These are phyloP conservation scores for Niebla homalea DNA, from an alignment of 495 filamentous ascomycete genomes.

Conservation along the genomic window DNA sequence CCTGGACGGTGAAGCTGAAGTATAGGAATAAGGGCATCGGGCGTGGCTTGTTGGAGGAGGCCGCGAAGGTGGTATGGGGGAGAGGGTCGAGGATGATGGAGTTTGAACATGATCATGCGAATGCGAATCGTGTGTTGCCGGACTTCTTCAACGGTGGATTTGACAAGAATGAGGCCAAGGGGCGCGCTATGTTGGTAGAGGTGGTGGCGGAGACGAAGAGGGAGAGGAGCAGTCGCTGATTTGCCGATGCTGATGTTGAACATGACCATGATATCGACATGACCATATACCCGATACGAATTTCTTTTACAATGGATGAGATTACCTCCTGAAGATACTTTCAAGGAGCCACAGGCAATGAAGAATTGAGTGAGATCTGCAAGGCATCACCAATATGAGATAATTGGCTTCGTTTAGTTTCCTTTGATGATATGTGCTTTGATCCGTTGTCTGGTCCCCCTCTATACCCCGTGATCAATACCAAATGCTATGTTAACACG, in stretches of 20 bases:
- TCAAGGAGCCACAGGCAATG: too few relatives aligned
- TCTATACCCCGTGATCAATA: too few relatives aligned
- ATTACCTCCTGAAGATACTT: too few relatives aligned
- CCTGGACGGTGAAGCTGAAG: slow-evolving; percentile 57
- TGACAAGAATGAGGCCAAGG: slow-evolving; percentile 40
- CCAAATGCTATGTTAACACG: too few relatives aligned
- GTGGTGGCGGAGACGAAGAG: slow-evolving; percentile 30
- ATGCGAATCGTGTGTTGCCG: slow-evolving; percentile 47
- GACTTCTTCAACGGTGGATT: slow-evolving; percentile 45
- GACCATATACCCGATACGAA: neutral
- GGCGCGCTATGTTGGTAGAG: slow-evolving; percentile 36
- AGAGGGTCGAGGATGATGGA: slow-evolving; percentile 45
- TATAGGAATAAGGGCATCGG: slow-evolving; percentile 61
- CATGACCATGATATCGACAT: too few relatives aligned
- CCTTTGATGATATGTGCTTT: too few relatives aligned
- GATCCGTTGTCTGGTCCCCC: too few relatives aligned
- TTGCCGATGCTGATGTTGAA: neutral
- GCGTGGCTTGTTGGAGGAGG: slow-evolving; percentile 50
- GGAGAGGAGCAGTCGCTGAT: slow-evolving; percentile 24
- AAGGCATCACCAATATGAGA: too few relatives aligned
- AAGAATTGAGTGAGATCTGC: too few relatives aligned
- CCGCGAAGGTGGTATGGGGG: slow-evolving; percentile 42
- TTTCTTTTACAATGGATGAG: too few relatives aligned
- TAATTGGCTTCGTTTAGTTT: too few relatives aligned
- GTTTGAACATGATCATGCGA: slow-evolving; percentile 57